phyloP scores from a whole-genome alignment of 139 green algal species.

The Chlamydomonas applanata region DNA sequence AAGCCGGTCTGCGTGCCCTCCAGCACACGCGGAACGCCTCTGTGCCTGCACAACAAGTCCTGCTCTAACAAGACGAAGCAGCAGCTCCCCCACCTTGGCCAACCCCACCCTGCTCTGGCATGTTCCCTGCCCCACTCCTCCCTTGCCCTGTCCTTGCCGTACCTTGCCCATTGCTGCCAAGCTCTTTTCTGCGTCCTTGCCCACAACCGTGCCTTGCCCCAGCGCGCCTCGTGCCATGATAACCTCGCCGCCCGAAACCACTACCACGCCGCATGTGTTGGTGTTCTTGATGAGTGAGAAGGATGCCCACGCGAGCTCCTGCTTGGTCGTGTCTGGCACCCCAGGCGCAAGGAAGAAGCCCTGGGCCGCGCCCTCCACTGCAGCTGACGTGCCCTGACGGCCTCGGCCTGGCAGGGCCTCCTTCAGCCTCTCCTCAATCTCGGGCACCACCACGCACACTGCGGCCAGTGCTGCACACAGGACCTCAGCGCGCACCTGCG shows the following conservation, averaged over 20 bases:
- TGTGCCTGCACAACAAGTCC: too few species aligned
- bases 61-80: too few species aligned
- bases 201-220: not conserved
- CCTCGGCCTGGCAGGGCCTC: constrained; percentile 61
- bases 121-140: too few species aligned
- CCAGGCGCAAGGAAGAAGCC: constrained; percentile 48
- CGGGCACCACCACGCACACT: constrained; percentile 57
- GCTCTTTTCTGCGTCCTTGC: not conserved
- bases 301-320: constrained; percentile 82
- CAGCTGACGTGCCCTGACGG: constrained; percentile 34
- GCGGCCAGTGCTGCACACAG: constrained; percentile 61
- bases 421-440: constrained; percentile 69
- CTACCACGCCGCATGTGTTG: constrained; percentile 73
- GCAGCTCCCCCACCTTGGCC: too few species aligned
- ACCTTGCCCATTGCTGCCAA: constrained; percentile 22
- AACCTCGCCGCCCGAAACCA: constrained; percentile 22
- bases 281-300: constrained; percentile 82
- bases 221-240: constrained; percentile 50
- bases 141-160: not conserved
- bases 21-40: too few species aligned
- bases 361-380: constrained; percentile 48
- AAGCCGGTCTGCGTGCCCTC: too few species aligned
- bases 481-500: constrained; percentile 65
- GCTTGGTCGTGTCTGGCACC: constrained; percentile 32
- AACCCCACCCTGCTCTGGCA: too few species aligned